Base-by-base conservation (phyloP, 148 eudicot genomes). In the Amaranthus palmeri region DNA sequence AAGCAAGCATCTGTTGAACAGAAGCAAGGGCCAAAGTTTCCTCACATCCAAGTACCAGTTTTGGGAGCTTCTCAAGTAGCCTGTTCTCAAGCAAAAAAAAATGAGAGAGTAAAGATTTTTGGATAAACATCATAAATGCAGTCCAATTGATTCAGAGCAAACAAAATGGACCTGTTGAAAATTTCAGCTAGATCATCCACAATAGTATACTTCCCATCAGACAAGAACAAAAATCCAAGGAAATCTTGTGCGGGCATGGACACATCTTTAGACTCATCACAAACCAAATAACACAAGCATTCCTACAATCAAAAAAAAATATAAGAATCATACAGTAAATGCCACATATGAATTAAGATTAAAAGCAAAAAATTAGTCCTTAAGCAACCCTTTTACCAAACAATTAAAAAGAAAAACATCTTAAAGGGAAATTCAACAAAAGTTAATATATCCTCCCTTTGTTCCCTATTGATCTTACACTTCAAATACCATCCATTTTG, bases 41-140 rank as follows among this genome's bases (percentile, higher is more conserved):
- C 65, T 89, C 98, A 76, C 86, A 84, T 67, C 97, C 91, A 80
- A 91, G 88, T 68, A 93, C 85, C 76, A 84, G 78, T 74, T 87
- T 86, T 15, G 98, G 98, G 61, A 93, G 91, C 75, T 89, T 91
- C 67, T 93, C 96, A 77, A 91, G 76, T 59, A 89, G 85, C 87
- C 98, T 93, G 87, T 15, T 74, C 74, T 63, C 52, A 42, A 68
- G 44, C 7, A 61, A 65, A 70, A 57, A 49, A 40, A 10, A 54
- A 51, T 15, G 68, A 63, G 36, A 62, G 71, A 17, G 43, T 64
- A 15, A 59, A 69, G 10, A 8, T 50, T 65, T 7, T 60, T 25
- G 36, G 65, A 25, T 6, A 9, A 18, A n/a, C 10, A 10, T 77
- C 68, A 54, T 60, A 58, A 49, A 45, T 55, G 46, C 56, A 70